Base-by-base conservation (phyloP, 2,329 filamentous ascomycete species). In the Talaromyces sp. region DNA sequence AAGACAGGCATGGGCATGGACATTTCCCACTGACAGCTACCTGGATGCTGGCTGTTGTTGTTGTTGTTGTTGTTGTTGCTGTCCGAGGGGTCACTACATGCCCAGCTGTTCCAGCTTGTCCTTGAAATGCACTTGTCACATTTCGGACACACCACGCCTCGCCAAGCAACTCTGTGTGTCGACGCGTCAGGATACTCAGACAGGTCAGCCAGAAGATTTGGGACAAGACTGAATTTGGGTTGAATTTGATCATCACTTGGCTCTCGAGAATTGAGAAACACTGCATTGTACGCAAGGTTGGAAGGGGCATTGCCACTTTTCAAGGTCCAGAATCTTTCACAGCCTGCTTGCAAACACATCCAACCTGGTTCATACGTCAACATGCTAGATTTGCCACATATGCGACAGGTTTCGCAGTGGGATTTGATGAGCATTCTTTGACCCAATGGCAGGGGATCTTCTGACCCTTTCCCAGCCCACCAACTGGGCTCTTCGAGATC, bases 121-220 rank as follows among this genome's bases (percentile, higher is more conserved):
- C 90, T 82, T 2, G 86, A 82, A 49, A 82, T 87, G 70, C 89
- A 91, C 47, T 85, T 83, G 0, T 81, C 78, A 68, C 91, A 93
- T 1, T 77, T 66, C 0, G 86, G 87, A 69, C 91, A 93, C 1
- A 90, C 85, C 56, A 92, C 85, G 0, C 90, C 90, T 60, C 81
- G 80, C 71, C 86, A 89, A 64, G 84, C 86, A 8, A 79, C 74
- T 2, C 79, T 76, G 11, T 85, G 82, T 0, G 84, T 82, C 3
- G 85, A 83, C 4, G 78, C 71, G 0, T 77, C 74, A 15, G 78
- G 76, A 0, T 75, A 69, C 1, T 77, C 69, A 5, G 75, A 70
- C 4, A 81, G 65, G 0, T 81, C 75, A 0, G 78, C 75, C 0
- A 82, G 70, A 0, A 81, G 67, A 7, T 80, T 72, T 0, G 77